Evolutionary conservation across 116 monocot species (phyloP), one percentile per base, ranked within the genome.

Genomic region (Cymodocea nodosa): DNA sequence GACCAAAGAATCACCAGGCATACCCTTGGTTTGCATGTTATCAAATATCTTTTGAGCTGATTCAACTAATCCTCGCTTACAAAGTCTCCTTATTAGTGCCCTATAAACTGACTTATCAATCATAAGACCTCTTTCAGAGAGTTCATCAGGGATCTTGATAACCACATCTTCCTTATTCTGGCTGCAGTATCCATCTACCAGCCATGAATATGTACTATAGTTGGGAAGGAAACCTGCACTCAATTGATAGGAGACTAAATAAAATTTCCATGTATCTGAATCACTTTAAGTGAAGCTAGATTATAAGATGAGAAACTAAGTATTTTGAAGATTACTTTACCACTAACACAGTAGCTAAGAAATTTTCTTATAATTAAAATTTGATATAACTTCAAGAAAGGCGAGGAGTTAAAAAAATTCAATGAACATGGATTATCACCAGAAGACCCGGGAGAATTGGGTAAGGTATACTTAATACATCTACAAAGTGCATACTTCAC

Each of bases 171-270:
- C 83, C 61, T 88, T 88, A 37, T 88, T 85, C 73, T 83, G 77
- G 63, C 79, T 74, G 75, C 91, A 97, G 56, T 85, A 88, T 57
- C 81, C 77, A 77, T 97, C 97, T 19, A 97, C 81, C 34, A 97
- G 60, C 91, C 97, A 97, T 52, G 91, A 97, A 69, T 74, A 91
- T 13, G 84, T 84, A 52, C 83, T 80, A 64, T 88, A 97, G 65
- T 82, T 86, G 23, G 97, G 85, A 49, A 75, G 63, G 52, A 78
- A 82, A 68, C 97, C 94, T 93, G 64, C 49, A 34, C 34, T 30
- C 62, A 62, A 35, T 34, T 59, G 23, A n/a, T 37, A 62, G 17
- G 8, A 10, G 37, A 36, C 17, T 36, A 36, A 15, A 36, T 62
- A 8, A 37, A 62, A 36, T 39, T 36, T 62, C 36, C 6, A 37